Base-by-base conservation (phyloP, 2,329 filamentous ascomycete species). In the Fusarium subtropicale region DNA sequence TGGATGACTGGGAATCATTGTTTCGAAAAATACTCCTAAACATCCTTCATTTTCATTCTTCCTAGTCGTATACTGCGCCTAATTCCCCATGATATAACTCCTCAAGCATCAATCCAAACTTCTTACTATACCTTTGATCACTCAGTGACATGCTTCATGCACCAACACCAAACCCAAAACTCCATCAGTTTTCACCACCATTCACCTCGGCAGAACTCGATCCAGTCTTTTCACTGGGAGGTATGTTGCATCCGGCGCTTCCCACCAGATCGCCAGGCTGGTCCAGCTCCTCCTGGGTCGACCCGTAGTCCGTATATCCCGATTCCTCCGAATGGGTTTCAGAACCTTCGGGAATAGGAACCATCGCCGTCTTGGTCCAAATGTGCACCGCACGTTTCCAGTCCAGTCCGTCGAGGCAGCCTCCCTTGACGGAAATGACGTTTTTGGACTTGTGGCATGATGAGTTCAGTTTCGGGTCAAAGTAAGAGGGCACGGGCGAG, bases 281-380 rank as follows among this genome's bases (percentile, higher is more conserved):
- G 64, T 87, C 85, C 7, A 86, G 79, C 16, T 76, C 68, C 66
- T 85, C 83, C 71, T 85, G 83, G 10, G 76, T 76, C 18, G 73
- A 71, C 41, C 82, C 77, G 62, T 85, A 86, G 15, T 81, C 80
- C 15, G 79, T 81, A 41, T 74, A 76, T 8, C 72, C 77, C 4
- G 86, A 86, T 58, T 87, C 85, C 60, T 87, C 87, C 16, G 85
- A 83, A 75, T 86, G 85, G 8, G 80, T 77, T 78, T 90, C 87
- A 30, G 84, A 85, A 12, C 88, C 86, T 71, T 90, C 88, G 4
- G 90, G 90, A 66, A 92, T 91, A 34, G 89, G 87, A 20, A 91
- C 83, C 82, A 92, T 89, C 69, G 90, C 90, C 42, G 83, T 85
- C 72, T 87, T 88, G 22, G 88, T 90, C 86, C 88, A 92, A 71